Evolutionary conservation across 495 filamentous ascomycete species (phyloP).

Genomic region (Pyrenula massariospora): DNA sequence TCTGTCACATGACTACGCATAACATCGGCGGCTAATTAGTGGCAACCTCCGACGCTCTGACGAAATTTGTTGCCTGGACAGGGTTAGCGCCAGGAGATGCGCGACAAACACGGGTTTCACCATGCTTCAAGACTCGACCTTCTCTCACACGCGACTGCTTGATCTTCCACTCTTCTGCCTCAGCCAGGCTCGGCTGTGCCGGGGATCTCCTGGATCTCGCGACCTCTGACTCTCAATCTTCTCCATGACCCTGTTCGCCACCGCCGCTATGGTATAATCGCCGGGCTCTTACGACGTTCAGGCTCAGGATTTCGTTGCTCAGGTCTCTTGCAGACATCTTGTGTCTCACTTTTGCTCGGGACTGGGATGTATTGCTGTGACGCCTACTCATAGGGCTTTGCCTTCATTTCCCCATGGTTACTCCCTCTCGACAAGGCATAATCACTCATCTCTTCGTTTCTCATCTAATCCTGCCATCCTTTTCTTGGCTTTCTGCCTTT

Average conservation of each 20-base stretch:
- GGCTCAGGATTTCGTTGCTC: neutral
- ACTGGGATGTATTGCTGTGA: neutral
- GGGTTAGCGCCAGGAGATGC: neutral
- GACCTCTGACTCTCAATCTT: too few relatives aligned
- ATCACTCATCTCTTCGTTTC: neutral
- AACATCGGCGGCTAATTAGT: too few relatives aligned
- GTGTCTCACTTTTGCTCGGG: neutral
- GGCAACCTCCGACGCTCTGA: too few relatives aligned
- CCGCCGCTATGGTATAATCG: neutral
- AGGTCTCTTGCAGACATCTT: neutral
- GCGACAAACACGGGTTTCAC: neutral
- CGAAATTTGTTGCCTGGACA: neutral
- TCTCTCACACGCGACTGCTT: neutral
- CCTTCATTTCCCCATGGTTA: neutral
- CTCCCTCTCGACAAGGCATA: neutral
- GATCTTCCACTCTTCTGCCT: neutral
- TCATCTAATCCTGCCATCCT: neutral
- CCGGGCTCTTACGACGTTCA: neutral
- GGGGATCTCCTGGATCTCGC: too few relatives aligned
- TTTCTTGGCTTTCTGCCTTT: neutral
- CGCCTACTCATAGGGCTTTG: neutral
- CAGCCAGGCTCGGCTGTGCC: neutral
- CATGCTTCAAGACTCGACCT: neutral
- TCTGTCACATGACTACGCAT: too few relatives aligned
- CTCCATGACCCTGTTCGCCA: neutral